phyloP scores from a whole-genome alignment of 129 eudicot genomes.

The Dittrichia graveolens region DNA sequence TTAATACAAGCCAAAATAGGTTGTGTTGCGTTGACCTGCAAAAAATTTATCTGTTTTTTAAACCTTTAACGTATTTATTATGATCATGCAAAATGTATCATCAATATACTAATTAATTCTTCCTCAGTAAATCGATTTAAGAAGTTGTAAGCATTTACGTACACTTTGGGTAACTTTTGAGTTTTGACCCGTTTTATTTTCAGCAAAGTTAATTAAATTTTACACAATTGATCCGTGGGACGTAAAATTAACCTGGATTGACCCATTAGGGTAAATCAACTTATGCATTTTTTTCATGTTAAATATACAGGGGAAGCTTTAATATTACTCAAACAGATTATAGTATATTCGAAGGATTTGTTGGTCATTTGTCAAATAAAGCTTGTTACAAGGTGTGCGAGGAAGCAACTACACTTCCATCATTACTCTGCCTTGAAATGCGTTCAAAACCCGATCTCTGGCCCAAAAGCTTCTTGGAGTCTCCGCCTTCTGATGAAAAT shows the following conservation, averaged over 20 bases:
- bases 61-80: too few relatives aligned
- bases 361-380: slow-evolving; percentile 59
- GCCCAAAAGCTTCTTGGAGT: slow-evolving; percentile 57
- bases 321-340: slow-evolving; percentile 32
- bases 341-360: slow-evolving; percentile 47
- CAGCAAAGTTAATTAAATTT: background rate
- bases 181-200: too few relatives aligned
- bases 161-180: too few relatives aligned
- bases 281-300: slow-evolving; percentile 4
- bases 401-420: slow-evolving; percentile 52
- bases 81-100: too few relatives aligned
- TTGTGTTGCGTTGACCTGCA: too few relatives aligned
- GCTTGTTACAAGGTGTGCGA: slow-evolving; percentile 48
- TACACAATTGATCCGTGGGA: background rate
- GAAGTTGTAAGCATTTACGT: background rate
- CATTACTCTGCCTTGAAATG: slow-evolving; percentile 51
- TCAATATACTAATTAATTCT: too few relatives aligned
- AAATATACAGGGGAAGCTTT: slow-evolving; percentile 61
- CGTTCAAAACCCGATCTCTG: slow-evolving; percentile 49
- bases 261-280: background rate
- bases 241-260: background rate
- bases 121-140: background rate
- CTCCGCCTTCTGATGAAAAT: slow-evolving; percentile 44
- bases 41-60: too few relatives aligned
- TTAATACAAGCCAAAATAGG: too few relatives aligned